phyloP scores from a whole-genome alignment of 345 rosid genomes.

The Sapria himalayana region DNA sequence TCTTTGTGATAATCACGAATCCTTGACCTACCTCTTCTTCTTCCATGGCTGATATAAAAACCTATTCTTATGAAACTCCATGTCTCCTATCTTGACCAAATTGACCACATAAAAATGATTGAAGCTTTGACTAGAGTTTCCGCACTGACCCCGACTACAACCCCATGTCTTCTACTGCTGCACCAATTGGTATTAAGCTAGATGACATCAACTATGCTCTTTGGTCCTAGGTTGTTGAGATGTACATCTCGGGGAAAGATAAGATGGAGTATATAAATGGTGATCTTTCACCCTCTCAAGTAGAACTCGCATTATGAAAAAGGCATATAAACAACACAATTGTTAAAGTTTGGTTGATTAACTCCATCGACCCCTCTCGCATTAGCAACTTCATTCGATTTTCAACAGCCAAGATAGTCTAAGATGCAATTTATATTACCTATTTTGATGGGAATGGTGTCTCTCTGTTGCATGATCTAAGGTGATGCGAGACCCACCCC shows the following conservation, averaged over 20 bases:
- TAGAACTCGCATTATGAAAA: background rate
- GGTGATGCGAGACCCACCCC: too few relatives aligned
- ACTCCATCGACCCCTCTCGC: background rate
- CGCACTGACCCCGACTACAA: too few relatives aligned
- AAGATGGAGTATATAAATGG: conserved; percentile 1
- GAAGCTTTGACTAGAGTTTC: too few relatives aligned
- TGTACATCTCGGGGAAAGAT: too few relatives aligned
- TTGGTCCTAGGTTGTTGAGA: conserved; percentile 3
- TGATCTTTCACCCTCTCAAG: background rate
- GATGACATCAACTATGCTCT: conserved; percentile 5
- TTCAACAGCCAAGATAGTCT: background rate
- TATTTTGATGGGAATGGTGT: background rate
- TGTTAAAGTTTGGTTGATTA: background rate
- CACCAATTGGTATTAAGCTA: conserved; percentile 1
- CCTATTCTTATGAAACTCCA: too few relatives aligned
- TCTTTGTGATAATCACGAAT: too few relatives aligned
- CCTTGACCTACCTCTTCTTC: too few relatives aligned
- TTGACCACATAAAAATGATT: too few relatives aligned
- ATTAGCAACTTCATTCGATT: background rate
- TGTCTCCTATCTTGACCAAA: too few relatives aligned
- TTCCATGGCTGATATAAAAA: too few relatives aligned
- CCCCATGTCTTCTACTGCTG: conserved; percentile 7
- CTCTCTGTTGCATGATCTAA: background rate
- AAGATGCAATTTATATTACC: background rate
- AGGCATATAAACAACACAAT: background rate